These are phyloP conservation scores for Cicer yamashitae DNA, from an alignment of 306 rosid species.

Conservation along the genomic window DNA sequence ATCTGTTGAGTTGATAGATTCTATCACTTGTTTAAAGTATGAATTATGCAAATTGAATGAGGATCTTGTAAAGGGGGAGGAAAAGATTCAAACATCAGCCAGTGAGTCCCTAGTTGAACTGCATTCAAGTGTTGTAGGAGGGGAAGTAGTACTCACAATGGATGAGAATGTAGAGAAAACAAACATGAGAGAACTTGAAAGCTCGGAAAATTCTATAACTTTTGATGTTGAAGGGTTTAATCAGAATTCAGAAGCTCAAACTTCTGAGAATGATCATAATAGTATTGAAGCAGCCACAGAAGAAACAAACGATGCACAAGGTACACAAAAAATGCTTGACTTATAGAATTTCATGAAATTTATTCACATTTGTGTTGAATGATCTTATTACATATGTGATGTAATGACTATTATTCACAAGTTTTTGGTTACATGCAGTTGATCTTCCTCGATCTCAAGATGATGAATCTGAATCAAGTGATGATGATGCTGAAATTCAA, in stretches of 20 bases:
- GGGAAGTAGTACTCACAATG: slow-evolving; percentile 22
- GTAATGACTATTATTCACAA: neutral
- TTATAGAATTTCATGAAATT: slow-evolving; percentile 15
- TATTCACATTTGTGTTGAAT: slow-evolving; percentile 8
- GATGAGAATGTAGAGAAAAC: slow-evolving; percentile 41
- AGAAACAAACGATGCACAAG: slow-evolving; percentile 52
- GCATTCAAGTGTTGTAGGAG: slow-evolving; percentile 29
- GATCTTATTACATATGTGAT: slow-evolving; percentile 8
- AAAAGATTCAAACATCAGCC: slow-evolving; percentile 25
- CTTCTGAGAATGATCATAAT: slow-evolving; percentile 37
- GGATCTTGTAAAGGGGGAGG: slow-evolving; percentile 34
- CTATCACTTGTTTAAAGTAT: slow-evolving; percentile 49
- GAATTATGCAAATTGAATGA: slow-evolving; percentile 44
- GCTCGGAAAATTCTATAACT: slow-evolving; percentile 40
- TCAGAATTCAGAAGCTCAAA: slow-evolving; percentile 37
- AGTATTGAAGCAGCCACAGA: slow-evolving; percentile 36
- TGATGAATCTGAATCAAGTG: slow-evolving; percentile 50
- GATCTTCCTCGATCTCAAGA: slow-evolving; percentile 49
- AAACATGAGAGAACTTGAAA: slow-evolving; percentile 43
- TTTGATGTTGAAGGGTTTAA: slow-evolving; percentile 41
- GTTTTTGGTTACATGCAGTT: slow-evolving; percentile 41
- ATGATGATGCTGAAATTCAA: slow-evolving; percentile 44
- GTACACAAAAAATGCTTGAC: slow-evolving; percentile 50
- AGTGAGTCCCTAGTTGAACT: slow-evolving; percentile 37
- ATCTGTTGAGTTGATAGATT: slow-evolving; percentile 66